Evolutionary conservation across 305 asterid species (phyloP), one percentile per base, ranked within the genome.

Genomic region (Striga hermonthica): DNA sequence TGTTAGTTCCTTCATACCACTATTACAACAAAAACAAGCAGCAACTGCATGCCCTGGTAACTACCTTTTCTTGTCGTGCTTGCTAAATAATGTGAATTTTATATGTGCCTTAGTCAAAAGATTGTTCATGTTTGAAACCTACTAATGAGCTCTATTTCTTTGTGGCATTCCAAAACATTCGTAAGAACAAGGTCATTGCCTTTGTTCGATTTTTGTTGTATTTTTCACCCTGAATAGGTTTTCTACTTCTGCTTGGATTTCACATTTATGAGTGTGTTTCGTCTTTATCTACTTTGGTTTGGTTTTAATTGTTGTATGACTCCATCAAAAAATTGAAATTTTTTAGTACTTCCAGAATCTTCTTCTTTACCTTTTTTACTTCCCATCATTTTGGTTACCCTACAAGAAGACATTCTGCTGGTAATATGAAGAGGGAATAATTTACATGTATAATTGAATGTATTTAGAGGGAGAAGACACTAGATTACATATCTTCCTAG

Each of bases 11-110:
- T 89, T 92, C 81, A 68, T 92, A 72, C 96, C 98, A 55, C 72
- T 87, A 65, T 75, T 92, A 63, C 92, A 86, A 78, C 90, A 86
- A 60, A 92, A 84, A 73, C 88, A 86, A 82, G 93, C 87, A 70
- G 88, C 87, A 14, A 58, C 82, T 40, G 66, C 71, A 37, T 84
- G 95, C 68, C 69, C 85, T 83, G 98, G 98, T 92, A 80, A 50
- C 64, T 64, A 69, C 47, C 48, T 63, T 57, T 68, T 58, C 31
- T 60, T 71, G 14, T 62, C 34, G 50, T 71, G 64, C 39, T 22
- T 54, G 35, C 3, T 55, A 41, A 37, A 49, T 57, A 40, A 56
- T 50, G 66, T 65, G 43, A 47, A 47, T 31, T 9, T 28, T 38
- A 66, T n/a, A 13, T 60, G 15, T 66, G 57, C 53, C 12, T 43